A percentile compares a stretch with the other conserved stretches of the same genome.
These are phyloP conservation scores for Coelastrella sp. DNA, from an alignment of 139 green algal species.

Conservation along the genomic window DNA sequence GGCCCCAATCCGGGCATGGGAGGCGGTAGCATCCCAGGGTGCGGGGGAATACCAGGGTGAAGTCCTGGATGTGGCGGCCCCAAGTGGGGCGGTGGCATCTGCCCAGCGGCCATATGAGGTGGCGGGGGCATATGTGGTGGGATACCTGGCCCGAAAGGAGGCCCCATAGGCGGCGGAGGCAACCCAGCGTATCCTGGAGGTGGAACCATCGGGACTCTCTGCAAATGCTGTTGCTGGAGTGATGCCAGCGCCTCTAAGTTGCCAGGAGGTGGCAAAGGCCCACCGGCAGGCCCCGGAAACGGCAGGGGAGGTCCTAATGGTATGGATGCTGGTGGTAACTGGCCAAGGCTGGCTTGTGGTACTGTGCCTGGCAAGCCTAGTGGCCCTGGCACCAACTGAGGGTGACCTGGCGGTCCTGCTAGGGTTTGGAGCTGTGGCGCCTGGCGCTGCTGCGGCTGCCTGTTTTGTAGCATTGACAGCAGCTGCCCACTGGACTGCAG, in stretches of 20 bases:
- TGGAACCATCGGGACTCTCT: slow-evolving; percentile 12
- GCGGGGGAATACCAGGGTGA: background rate
- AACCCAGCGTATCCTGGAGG: background rate
- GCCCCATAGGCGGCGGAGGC: background rate
- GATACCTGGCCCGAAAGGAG: slow-evolving; percentile 2
- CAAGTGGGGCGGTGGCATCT: background rate
- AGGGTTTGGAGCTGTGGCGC: background rate
- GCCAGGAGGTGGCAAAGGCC: background rate
- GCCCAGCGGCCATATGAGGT: background rate
- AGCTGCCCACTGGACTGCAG: slow-evolving; percentile 8
- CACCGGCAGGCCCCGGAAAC: no score
- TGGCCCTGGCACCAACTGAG: background rate
- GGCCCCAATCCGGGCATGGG: background rate
- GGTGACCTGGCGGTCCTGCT: background rate
- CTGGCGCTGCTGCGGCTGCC: slow-evolving; percentile 19
- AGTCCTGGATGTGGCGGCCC: background rate
- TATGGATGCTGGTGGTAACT: background rate
- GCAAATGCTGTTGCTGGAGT: slow-evolving; percentile 41
- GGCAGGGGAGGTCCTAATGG: background rate
- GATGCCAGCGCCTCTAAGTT: background rate
- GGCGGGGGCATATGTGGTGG: background rate
- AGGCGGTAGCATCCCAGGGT: slow-evolving; percentile 17
- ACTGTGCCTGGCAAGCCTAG: background rate
- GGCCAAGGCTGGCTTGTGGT: background rate
- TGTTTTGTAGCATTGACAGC: slow-evolving; percentile 36